These are phyloP conservation scores for Fusarium transvaalense DNA, from an alignment of 2,329 filamentous ascomycete species.

Conservation along the genomic window DNA sequence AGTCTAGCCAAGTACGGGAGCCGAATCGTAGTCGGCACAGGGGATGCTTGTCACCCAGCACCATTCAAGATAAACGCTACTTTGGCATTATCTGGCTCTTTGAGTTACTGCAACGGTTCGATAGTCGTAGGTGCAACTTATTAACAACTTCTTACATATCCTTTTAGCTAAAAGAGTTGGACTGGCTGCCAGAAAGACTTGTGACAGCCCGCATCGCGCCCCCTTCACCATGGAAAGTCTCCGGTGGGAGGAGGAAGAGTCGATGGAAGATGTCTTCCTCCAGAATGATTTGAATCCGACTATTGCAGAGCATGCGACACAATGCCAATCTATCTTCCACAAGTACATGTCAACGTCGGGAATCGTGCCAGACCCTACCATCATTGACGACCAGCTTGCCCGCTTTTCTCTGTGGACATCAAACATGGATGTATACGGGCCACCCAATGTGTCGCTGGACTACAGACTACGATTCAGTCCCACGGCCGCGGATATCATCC, in stretches of 20 bases:
- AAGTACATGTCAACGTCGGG: not conserved
- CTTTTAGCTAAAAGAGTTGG: no score
- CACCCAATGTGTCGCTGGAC: conserved; percentile 1
- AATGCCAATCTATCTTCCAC: not conserved
- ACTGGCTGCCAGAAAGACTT: no score
- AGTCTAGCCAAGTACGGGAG: no score
- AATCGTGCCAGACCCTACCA: not conserved
- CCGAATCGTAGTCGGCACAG: no score
- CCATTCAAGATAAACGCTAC: no score
- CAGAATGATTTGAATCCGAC: not conserved
- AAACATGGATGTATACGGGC: conserved; percentile 8
- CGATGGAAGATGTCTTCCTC: conserved; percentile 1
- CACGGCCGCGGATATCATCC: conserved; percentile 2
- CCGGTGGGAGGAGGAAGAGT: not conserved
- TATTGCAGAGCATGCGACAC: conserved; percentile 1
- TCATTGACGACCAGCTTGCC: conserved; percentile 7
- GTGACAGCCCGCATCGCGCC: no score
- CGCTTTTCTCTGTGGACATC: conserved; percentile 1
- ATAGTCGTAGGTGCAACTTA: no score
- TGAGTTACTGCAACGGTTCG: no score
- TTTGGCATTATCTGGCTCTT: no score
- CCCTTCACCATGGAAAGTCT: not conserved
- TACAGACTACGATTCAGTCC: conserved; percentile 6
- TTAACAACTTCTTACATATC: no score
- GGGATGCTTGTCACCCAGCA: no score